Conservation (phyloP, 176 grass and related monocot genomes). For the Dendrocalamus sinicus region DNA sequence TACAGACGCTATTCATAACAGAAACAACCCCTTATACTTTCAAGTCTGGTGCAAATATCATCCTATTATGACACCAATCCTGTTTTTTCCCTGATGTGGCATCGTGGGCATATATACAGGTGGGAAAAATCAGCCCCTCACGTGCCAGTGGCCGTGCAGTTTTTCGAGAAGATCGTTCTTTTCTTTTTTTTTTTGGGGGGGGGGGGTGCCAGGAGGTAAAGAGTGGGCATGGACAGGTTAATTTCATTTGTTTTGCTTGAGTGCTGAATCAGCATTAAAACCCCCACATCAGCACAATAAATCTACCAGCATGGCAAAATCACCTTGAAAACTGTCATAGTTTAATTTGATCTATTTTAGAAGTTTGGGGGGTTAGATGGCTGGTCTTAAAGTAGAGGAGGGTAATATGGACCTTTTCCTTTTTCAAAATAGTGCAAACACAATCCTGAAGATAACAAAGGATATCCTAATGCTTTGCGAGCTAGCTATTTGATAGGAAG, state of each 20-base stretch:
- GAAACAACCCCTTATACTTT: neutral
- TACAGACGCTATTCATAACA: too few relatives aligned
- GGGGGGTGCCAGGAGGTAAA: neutral
- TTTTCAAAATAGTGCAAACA: neutral
- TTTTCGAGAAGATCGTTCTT: neutral
- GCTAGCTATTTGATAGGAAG: neutral
- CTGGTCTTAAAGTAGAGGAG: neutral
- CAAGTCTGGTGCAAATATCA: neutral
- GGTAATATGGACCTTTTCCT: constrained; percentile 5
- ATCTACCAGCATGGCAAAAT: neutral
- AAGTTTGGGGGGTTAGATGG: neutral
- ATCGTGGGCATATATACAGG: neutral
- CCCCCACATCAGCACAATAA: neutral
- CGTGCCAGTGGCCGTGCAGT: neutral
- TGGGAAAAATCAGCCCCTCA: neutral
- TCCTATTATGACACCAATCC: neutral
- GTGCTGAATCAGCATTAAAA: neutral
- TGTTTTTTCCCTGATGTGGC: neutral
- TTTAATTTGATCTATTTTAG: neutral
- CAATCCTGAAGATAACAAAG: neutral
- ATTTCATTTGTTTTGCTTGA: neutral
- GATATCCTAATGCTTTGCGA: neutral
- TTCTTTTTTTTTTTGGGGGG: neutral
- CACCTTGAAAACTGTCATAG: neutral
- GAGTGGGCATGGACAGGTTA: neutral